Conservation (phyloP, 2,329 filamentous ascomycete genomes). For the Claviceps monticola region DNA sequence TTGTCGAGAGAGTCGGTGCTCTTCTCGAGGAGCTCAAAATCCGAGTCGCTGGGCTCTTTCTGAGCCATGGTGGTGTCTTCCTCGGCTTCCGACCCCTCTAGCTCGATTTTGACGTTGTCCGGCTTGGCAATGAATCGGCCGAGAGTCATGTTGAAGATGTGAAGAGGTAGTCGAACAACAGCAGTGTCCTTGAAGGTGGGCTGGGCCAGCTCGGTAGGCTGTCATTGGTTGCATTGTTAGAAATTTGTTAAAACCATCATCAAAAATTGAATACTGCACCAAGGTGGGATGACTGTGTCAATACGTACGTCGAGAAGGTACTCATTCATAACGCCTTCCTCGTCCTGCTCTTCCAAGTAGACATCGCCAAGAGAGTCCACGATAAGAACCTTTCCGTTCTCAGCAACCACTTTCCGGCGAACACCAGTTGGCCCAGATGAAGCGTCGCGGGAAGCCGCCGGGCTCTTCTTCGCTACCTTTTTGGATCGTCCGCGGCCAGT, state of each 20-base stretch:
- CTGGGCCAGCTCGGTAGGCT: slow-evolving; percentile 65
- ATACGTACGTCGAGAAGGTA: slow-evolving; percentile 73
- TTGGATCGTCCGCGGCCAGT: slow-evolving; percentile 41
- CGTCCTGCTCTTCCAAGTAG: slow-evolving; percentile 83
- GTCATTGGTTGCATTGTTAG: slow-evolving; percentile 11
- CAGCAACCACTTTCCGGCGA: slow-evolving; percentile 76
- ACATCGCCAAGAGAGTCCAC: slow-evolving; percentile 89
- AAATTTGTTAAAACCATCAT: not conserved
- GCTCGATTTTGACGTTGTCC: slow-evolving; percentile 17
- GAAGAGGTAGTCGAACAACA: slow-evolving; percentile 64
- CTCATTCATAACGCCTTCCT: slow-evolving; percentile 71
- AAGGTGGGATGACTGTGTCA: not conserved
- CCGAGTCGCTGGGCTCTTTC: slow-evolving; percentile 42
- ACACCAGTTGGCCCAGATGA: slow-evolving; percentile 47
- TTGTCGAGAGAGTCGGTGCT: slow-evolving; percentile 40
- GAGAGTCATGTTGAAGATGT: slow-evolving; percentile 46
- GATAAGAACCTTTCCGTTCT: slow-evolving; percentile 90
- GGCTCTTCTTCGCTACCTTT: slow-evolving; percentile 24
- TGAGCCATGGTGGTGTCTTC: slow-evolving; percentile 36
- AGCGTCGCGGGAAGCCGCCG: slow-evolving; percentile 26
- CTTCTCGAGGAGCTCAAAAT: slow-evolving; percentile 51
- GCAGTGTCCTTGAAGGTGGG: slow-evolving; percentile 75
- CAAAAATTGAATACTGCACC: not conserved
- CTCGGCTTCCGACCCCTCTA: slow-evolving; percentile 26
- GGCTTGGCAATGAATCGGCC: slow-evolving; percentile 35